Conservation (phyloP, 208 protist species). For the Angomonas deanei region DNA sequence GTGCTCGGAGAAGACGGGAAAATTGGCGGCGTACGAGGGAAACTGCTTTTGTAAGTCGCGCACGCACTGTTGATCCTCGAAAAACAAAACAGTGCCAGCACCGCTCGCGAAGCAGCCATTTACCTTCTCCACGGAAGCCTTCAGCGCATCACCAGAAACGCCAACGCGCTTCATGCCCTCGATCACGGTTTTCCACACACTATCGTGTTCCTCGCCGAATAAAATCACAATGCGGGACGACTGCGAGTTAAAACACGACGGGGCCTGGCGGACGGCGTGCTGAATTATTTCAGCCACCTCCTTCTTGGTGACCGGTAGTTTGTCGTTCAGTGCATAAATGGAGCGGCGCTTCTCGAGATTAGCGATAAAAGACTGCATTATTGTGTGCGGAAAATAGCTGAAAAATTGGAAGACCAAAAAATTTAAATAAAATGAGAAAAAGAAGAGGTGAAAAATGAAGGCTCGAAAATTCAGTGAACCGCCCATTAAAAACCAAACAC, state of each 20-base stretch:
- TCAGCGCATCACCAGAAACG: slow-evolving; percentile 12
- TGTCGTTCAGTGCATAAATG: slow-evolving; percentile 16
- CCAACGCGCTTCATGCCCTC: slow-evolving; percentile 16
- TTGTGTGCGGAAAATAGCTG: too few relatives aligned
- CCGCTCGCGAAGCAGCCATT: slow-evolving; percentile 37
- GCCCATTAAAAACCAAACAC: background rate
- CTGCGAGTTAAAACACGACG: slow-evolving; percentile 56
- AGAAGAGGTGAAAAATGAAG: slow-evolving; percentile 8
- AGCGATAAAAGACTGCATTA: too few relatives aligned
- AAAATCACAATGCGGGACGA: slow-evolving; percentile 44
- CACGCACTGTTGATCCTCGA: slow-evolving; percentile 33
- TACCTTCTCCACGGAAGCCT: slow-evolving; percentile 30
- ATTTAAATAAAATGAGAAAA: too few relatives aligned
- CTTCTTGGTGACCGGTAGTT: slow-evolving; percentile 8
- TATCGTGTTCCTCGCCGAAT: slow-evolving; percentile 42
- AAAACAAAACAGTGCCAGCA: slow-evolving; percentile 55
- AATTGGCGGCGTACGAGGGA: slow-evolving; percentile 32
- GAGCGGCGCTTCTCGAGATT: too few relatives aligned
- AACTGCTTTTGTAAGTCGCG: slow-evolving; percentile 33
- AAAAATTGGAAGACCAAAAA: too few relatives aligned
- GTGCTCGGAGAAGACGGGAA: slow-evolving; percentile 40
- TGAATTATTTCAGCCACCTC: slow-evolving; percentile 21
- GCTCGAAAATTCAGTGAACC: background rate
- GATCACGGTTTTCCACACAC: slow-evolving; percentile 47
- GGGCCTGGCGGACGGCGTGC: slow-evolving; percentile 25